Evolutionary conservation across 1,284 basidiomycete species (phyloP).

Genomic region (Microbotryum saponariae): DNA sequence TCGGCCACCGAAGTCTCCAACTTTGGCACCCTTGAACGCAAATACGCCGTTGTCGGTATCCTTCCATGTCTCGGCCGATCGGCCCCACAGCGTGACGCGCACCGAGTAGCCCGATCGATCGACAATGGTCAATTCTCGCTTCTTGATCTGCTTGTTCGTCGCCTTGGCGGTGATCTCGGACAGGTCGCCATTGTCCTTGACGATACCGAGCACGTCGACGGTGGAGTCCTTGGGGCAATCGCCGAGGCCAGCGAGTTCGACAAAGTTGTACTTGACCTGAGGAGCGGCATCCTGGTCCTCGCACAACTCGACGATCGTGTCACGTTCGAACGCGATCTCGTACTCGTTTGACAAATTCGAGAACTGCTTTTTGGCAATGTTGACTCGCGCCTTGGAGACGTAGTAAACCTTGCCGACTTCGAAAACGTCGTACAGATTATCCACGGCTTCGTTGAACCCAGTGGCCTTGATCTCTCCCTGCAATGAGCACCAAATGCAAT

Average conservation of each 20-base stretch:
- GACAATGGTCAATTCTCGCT: slow-evolving; percentile 80
- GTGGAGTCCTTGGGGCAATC: slow-evolving; percentile 60
- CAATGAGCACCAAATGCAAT: no score
- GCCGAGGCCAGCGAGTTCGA: slow-evolving; percentile 58
- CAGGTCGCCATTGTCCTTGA: slow-evolving; percentile 68
- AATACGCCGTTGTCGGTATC: slow-evolving; percentile 48
- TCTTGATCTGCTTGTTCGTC: slow-evolving; percentile 67
- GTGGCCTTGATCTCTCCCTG: slow-evolving; percentile 83
- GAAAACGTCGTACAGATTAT: slow-evolving; percentile 71
- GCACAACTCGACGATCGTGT: slow-evolving; percentile 71
- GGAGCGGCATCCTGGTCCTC: slow-evolving; percentile 67
- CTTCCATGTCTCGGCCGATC: slow-evolving; percentile 71
- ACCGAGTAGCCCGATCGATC: slow-evolving; percentile 76
- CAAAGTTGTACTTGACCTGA: slow-evolving; percentile 73
- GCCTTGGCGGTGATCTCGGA: slow-evolving; percentile 65
- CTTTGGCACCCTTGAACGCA: slow-evolving; percentile 91
- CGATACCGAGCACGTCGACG: slow-evolving; percentile 73
- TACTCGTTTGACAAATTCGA: slow-evolving; percentile 87
- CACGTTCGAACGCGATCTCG: slow-evolving; percentile 78
- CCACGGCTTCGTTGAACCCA: slow-evolving; percentile 81
- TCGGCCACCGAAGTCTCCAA: slow-evolving; percentile 88
- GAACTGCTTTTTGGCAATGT: slow-evolving; percentile 97
- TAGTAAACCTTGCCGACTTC: slow-evolving; percentile 91
- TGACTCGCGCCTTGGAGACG: slow-evolving; percentile 81
- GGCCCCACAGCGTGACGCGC: slow-evolving; percentile 90